phyloP scores from a whole-genome alignment of 78 protist species.

The Tieghemostelium lacteum region DNA sequence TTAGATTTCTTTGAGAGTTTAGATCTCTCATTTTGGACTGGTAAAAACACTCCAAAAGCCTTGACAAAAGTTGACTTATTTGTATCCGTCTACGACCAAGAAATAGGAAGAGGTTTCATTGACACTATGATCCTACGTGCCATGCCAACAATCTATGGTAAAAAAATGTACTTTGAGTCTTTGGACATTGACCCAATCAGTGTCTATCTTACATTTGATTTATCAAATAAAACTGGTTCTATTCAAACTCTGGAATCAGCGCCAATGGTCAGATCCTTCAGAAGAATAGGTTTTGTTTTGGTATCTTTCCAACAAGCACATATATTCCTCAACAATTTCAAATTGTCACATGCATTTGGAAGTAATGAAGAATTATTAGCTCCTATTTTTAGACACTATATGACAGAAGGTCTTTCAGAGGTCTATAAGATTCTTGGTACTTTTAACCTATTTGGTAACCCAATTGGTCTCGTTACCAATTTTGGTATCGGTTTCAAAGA shows the following conservation, averaged over 20 bases:
- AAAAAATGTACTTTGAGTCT: constrained; percentile 77
- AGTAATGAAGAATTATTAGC: constrained; percentile 60
- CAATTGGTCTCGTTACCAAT: constrained; percentile 81
- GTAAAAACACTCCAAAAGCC: constrained; percentile 37
- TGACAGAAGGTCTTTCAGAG: constrained; percentile 59
- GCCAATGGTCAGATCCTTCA: constrained; percentile 65
- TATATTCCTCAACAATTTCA: constrained; percentile 31
- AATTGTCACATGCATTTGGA: constrained; percentile 73
- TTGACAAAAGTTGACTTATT: constrained; percentile 28
- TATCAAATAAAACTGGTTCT: constrained; percentile 57
- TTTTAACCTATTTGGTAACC: constrained; percentile 89
- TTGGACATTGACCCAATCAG: constrained; percentile 46
- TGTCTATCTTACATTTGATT: constrained; percentile 60
- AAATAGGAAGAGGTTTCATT: constrained; percentile 60
- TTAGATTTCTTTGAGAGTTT: constrained; percentile 64
- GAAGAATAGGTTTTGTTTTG: constrained; percentile 76
- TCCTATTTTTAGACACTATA: constrained; percentile 79
- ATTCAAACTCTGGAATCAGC: constrained; percentile 32
- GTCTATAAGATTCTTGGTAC: constrained; percentile 88
- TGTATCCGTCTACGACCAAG: constrained; percentile 24
- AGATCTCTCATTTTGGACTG: constrained; percentile 71
- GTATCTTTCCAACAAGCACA: constrained; percentile 78
- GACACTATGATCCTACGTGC: constrained; percentile 56
- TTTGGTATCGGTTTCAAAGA: constrained; percentile 86
- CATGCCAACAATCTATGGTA: constrained; percentile 57